Evolutionary conservation across 2,329 filamentous ascomycete species (phyloP), one percentile per base, ranked within the genome.

Genomic region (Stagonosporopsis tanaceti): DNA sequence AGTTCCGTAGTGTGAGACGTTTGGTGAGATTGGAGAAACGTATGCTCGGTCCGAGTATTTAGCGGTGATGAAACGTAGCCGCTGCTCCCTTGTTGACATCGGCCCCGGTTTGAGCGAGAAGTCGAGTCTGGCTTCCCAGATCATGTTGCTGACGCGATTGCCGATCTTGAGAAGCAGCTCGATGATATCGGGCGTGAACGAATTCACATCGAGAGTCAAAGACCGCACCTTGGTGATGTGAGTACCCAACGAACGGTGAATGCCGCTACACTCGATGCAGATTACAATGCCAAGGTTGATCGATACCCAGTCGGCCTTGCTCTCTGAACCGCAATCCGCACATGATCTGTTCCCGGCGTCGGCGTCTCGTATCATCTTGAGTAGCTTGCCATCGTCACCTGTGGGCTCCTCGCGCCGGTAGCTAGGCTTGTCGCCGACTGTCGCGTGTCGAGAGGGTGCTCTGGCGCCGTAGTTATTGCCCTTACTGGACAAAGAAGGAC

Each of bases 201-300:
- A 97, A 51, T 91, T 93, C 65, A 96, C 96, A 73, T 99, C 95
- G 39, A 99, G 84, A 0, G 95, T 99, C 39, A 99, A 84, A 12
- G 95, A 98, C 51, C 95, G 90, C 38, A 99, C 88, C 79, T 99
- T 99, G 77, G 93, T 97, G 72, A 99, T 97, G 76, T 99, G 95
- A 1, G 95, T 99, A 12, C 95, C 95, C 3, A 99, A 84, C 1
- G 94, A 98, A 39, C 95, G 88, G 77, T 99, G 95, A 60, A 99
- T 97, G 62, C 95, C 95, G 73, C 93, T 97, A 78, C 95, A 99
- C 77, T 99, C 94, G 73, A 97, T 97, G 79, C 95, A 99, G 20
- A 99, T 85, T 51, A 99, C 89, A 58, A 99, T 97, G 42, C 92
- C 95, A 4, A 99, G 84, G 70, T 99, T 99, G 78, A 99, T 97